A percentile compares a stretch with the other conserved stretches of the same genome.
Conservation (phyloP, 495 filamentous ascomycete genomes). For the Penicillium salamii region DNA sequence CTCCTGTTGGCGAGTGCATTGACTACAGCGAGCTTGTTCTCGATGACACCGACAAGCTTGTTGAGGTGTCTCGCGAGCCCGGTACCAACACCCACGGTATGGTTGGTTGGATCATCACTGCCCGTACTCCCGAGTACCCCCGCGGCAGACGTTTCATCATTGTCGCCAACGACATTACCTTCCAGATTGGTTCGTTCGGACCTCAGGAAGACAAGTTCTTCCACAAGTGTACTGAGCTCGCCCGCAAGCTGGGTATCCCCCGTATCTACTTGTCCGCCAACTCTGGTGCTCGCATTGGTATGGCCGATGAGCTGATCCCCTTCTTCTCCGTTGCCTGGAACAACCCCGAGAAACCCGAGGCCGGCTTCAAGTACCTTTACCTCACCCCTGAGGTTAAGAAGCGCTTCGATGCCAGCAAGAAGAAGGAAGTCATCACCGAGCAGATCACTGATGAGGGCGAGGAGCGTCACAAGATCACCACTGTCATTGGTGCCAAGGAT, state of each 20-base stretch:
- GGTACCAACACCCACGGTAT: slow-evolving; percentile 95
- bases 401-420: slow-evolving; percentile 79
- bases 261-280: slow-evolving; percentile 98
- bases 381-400: slow-evolving; percentile 82
- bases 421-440: slow-evolving; percentile 85
- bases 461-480: slow-evolving; percentile 89
- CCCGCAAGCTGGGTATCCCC: slow-evolving; percentile 87
- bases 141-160: slow-evolving; percentile 89
- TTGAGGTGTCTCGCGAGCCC: slow-evolving; percentile 89
- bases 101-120: slow-evolving; percentile 97
- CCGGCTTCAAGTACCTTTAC: slow-evolving; percentile 98
- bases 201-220: slow-evolving; percentile 97
- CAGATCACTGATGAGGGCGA: slow-evolving; percentile 81
- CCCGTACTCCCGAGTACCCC: slow-evolving; percentile 97
- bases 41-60: slow-evolving; percentile 87
- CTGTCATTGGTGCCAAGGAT: slow-evolving; percentile 90
- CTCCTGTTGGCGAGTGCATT: slow-evolving; percentile 84
- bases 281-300: slow-evolving; percentile 97
- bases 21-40: slow-evolving; percentile 92
- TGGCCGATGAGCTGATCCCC: slow-evolving; percentile 95
- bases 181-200: slow-evolving; percentile 97
- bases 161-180: slow-evolving; percentile 98
- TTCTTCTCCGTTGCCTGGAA: slow-evolving; percentile 98
- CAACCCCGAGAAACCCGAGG: slow-evolving; percentile 74
- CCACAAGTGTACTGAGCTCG: slow-evolving; percentile 96